A percentile compares a stretch with the other conserved stretches of the same genome.
Evolutionary conservation across 192 early-diverging fungal genomes (phyloP).

Genomic region (Chytriomyces sp.): DNA sequence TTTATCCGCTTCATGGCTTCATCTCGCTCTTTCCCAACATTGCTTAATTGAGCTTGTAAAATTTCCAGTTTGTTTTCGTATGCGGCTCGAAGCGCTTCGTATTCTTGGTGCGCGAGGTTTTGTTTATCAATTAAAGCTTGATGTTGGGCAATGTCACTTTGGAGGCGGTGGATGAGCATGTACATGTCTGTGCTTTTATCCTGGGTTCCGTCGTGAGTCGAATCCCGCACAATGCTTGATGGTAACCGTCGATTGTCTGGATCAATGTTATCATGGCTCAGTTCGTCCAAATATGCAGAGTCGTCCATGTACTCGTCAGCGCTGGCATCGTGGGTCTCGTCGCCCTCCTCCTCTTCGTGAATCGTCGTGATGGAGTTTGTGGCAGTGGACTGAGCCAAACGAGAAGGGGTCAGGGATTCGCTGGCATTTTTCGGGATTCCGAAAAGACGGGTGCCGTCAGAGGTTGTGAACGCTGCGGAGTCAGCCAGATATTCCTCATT

Average conservation of each 20-base stretch:
- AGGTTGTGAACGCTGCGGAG: too few species aligned
- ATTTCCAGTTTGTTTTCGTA: slow-evolving; percentile 74
- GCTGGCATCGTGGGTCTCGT: neutral
- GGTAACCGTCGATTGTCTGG: too few species aligned
- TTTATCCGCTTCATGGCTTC: slow-evolving; percentile 63
- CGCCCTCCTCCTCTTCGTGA: neutral
- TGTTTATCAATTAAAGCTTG: slow-evolving; percentile 50
- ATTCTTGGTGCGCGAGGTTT: slow-evolving; percentile 48
- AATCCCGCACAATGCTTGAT: too few species aligned
- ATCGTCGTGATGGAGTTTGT: neutral
- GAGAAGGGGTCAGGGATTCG: neutral
- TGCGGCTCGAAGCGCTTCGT: slow-evolving; percentile 48
- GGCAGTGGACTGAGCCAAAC: neutral
- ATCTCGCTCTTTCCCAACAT: slow-evolving; percentile 66
- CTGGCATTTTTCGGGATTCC: slow-evolving; percentile 27
- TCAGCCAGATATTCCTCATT: too few species aligned
- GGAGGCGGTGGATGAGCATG: slow-evolving; percentile 52
- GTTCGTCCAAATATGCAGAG: too few species aligned
- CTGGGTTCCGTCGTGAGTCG: neutral
- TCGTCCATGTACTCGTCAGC: too few species aligned
- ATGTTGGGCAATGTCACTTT: slow-evolving; percentile 57
- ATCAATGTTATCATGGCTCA: too few species aligned
- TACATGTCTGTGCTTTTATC: slow-evolving; percentile 44
- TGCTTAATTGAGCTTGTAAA: slow-evolving; percentile 64
- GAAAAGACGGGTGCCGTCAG: slow-evolving; percentile 2